Evolutionary conservation across 2,329 filamentous ascomycete species (phyloP).

Genomic region (Ophiostoma pallidulum): DNA sequence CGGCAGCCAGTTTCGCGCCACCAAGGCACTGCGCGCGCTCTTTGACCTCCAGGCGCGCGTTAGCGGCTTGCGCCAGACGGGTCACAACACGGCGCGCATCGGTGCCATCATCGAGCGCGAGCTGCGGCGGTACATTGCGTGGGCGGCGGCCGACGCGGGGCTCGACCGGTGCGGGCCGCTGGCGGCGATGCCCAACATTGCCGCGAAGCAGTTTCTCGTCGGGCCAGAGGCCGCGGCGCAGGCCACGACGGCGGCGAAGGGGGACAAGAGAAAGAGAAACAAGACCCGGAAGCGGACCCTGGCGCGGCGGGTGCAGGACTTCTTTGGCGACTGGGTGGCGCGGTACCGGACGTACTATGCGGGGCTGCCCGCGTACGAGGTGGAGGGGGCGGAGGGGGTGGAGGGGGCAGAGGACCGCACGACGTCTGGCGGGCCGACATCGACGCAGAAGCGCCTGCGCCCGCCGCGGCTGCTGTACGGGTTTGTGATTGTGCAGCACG

Average conservation of each 20-base stretch:
- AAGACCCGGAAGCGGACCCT: constrained; percentile 9
- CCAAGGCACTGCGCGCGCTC: constrained; percentile 25
- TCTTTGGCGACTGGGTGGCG: constrained; percentile 15
- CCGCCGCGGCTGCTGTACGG: constrained; percentile 26
- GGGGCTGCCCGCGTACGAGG: constrained; percentile 9
- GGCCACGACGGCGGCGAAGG: not conserved
- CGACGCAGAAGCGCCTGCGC: constrained; percentile 10
- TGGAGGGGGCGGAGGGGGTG: not conserved
- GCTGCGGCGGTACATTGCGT: constrained; percentile 24
- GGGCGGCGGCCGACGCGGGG: constrained; percentile 25
- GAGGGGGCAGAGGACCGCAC: not conserved
- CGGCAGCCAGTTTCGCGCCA: constrained; percentile 23
- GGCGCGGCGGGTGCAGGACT: constrained; percentile 14
- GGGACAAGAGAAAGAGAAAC: not conserved
- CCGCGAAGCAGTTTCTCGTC: constrained; percentile 16
- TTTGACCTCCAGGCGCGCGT: constrained; percentile 27
- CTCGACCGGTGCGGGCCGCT: constrained; percentile 18
- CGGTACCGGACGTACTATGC: constrained; percentile 16
- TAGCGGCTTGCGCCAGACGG: constrained; percentile 24
- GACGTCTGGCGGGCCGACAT: no score
- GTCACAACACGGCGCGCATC: constrained; percentile 20
- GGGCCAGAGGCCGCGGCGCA: not conserved
- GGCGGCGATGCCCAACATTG: constrained; percentile 29
- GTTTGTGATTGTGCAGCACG: constrained; percentile 42
- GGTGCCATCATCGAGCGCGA: constrained; percentile 21